phyloP scores from a whole-genome alignment of 2,329 filamentous ascomycete species.

The Penicillium sp. region DNA sequence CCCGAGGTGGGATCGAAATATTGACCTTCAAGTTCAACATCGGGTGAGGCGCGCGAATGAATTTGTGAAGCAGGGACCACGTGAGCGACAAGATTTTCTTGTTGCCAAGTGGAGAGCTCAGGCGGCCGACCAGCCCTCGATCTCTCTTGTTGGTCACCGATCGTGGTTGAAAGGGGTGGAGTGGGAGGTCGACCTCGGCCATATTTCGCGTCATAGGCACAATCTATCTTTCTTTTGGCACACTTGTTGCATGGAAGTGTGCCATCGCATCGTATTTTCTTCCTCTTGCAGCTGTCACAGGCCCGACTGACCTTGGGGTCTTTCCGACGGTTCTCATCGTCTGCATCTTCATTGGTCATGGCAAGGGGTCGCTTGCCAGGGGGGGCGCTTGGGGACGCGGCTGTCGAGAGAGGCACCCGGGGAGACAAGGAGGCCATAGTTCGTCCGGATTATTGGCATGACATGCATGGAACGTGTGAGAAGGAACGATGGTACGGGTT shows the following conservation, averaged over 20 bases:
- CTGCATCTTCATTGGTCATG: conserved; percentile 1
- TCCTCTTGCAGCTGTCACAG: conserved; percentile 38
- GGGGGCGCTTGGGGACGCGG: not conserved
- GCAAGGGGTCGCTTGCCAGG: not conserved
- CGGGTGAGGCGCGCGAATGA: not conserved
- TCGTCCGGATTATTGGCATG: not conserved
- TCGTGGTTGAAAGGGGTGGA: not conserved
- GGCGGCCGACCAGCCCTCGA: not conserved
- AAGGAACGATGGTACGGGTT: too few relatives aligned
- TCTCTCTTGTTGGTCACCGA: not conserved
- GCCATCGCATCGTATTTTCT: conserved; percentile 53
- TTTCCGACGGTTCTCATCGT: conserved; percentile 27
- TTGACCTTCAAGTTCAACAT: not conserved
- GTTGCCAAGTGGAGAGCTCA: not conserved
- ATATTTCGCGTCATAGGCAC: conserved; percentile 7
- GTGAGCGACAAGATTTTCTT: not conserved
- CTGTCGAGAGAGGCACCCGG: not conserved
- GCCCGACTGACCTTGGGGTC: conserved; percentile 30
- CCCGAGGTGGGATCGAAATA: conserved; percentile 4
- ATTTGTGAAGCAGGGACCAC: not conserved
- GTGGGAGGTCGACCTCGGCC: not conserved
- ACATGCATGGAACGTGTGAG: not conserved
- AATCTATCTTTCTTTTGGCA: not conserved
- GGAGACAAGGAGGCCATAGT: not conserved
- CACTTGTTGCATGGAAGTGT: not conserved